Conservation (phyloP, 176 grass and related monocot genomes). For the Oryza officinalis region DNA sequence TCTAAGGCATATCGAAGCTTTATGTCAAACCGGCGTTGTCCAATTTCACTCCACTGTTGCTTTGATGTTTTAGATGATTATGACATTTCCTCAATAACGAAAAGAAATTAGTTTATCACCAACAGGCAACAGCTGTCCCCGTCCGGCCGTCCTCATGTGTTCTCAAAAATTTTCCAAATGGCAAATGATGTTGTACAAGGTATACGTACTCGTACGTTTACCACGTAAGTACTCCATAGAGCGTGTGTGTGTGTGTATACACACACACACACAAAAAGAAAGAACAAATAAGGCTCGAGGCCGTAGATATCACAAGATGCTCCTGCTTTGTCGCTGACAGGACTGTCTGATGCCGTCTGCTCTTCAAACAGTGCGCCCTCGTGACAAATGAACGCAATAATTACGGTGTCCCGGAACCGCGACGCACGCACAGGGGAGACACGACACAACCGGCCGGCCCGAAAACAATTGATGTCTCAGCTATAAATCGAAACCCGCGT, state of each 20-base stretch:
- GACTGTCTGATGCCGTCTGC: neutral
- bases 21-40: neutral
- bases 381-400: neutral
- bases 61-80: neutral
- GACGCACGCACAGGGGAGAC: neutral
- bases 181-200: too few species aligned
- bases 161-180: neutral
- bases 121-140: too few species aligned
- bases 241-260: too few species aligned
- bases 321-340: neutral
- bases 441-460: neutral
- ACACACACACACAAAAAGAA: too few species aligned
- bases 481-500: neutral
- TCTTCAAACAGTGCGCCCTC: neutral
- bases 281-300: neutral
- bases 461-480: constrained; percentile 20
- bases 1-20: neutral
- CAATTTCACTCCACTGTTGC: neutral
- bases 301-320: neutral
- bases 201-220: neutral
- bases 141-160: neutral
- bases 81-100: neutral
- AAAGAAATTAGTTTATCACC: neutral
- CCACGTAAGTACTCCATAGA: too few species aligned
- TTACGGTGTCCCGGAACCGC: constrained; percentile 1